Evolutionary conservation across 371 early-diverging fungal genomes (phyloP), one percentile per base, ranked within the genome.

Genomic region (Lichtheimia hyalospora): DNA sequence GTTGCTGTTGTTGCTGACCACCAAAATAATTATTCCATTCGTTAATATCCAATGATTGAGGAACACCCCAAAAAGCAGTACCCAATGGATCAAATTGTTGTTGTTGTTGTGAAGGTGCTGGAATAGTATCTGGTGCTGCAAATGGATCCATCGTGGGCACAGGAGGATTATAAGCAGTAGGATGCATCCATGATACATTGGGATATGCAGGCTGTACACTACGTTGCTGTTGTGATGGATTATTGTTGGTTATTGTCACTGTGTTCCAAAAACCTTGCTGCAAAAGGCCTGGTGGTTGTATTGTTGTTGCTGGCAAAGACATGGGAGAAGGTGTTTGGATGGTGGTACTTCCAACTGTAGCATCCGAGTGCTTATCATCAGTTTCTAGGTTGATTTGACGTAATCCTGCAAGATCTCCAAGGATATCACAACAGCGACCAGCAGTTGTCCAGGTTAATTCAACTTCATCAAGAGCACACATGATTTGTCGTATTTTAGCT

Each of bases 361-460:
- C 18, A 24, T 52, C 41, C 48, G 5, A 34, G 50, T 52, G 60
- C 18, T 44, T 49, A 4, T 16, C 52, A 48, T 59, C 28, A 5
- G n/a, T 60, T 58, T 28, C 52, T 34, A 24, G 49, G 51, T 50
- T 1, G 65, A 41, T 40, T 71, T 59, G 43, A 8, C 72, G 66
- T 5, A 76, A 58, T 0, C 77, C 80, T 3, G 77, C 69, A 16
- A 79, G 44, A 58, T 79, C 79, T 13, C 74, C 79, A 6, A 79
- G 49, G 7, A 79, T 79, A 44, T 71, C 73, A 51, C 73, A 68
- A 21, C 63, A 68, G 16, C 76, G 73, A 21, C 66, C 64, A 0
- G 75, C 77, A 14, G 65, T 70, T 0, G 52, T 52, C 79, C 79
- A 79, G 10, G 71, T 74, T 0, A 43, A 16, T 39, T 74, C 74